Evolutionary conservation across 768 basidiomycete species (phyloP), one percentile per base, ranked within the genome.

Genomic region (Podaxis pistillaris): DNA sequence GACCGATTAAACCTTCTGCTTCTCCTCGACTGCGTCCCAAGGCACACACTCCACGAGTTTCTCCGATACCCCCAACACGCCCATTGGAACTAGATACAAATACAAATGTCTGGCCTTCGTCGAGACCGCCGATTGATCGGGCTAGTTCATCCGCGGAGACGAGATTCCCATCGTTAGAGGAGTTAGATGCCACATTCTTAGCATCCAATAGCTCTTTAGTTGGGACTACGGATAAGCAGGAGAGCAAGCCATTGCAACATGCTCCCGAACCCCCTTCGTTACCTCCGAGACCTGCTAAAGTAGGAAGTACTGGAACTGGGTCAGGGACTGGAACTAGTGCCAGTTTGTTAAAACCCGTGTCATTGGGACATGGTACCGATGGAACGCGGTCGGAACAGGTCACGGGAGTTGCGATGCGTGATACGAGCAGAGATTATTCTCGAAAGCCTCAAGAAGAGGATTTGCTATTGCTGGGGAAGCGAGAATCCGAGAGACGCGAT

Each of bases 131-230:
- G 15, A 53, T 68, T 8, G 56, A 69, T 24, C 57, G 28, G 65
- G 78, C 81, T 22, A 78, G 81, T 33, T 70, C 81, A 24, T 76
- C 82, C 47, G 83, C 79, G 17, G 93, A 95, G 72, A 81, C 86
- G 33, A 82, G 92, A 57, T 97, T 92, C 72, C 95, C 95, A 0
- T 91, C 95, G 0, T 76, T 97, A 46, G 95, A 96, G 71, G 90
- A 91, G 63, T 77, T 96, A 5, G 89, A 93, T 72, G 83, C 85
- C 2, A 68, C 67, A 37, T 73, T 73, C 56, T 65, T 58, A n/a
- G 44, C 64, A 1, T 63, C 71, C 69, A 17, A 65, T 68, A 6
- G 62, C 63, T 38, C 59, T 41, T n/a, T 56, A 26, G 15, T 33
- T 28, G 44, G 24, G 28, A 41, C 22, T 26, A 12, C 38, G 24